Evolutionary conservation across 2,329 filamentous ascomycete genomes (phyloP), one percentile per base, ranked within the genome.

Genomic region (Lachnellula suecica): DNA sequence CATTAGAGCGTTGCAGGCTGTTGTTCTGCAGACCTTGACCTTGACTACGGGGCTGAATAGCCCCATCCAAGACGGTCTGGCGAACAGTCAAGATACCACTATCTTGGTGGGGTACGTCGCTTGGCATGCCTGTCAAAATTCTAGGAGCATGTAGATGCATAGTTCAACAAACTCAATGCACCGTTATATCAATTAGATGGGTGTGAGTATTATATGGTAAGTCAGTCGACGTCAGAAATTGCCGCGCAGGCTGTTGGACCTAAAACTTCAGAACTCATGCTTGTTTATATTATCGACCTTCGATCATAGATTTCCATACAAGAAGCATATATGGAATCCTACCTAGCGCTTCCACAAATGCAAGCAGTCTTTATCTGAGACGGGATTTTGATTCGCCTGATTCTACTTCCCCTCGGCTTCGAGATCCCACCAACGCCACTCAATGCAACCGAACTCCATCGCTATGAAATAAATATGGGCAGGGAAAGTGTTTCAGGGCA

Each of bases 401-500:
- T 17, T 44, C 24, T 38, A 29, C 17, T 22, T 15, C 6, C 42
- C 15, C 20, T 48, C 13, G 35, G 19, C 19, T n/a, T 22, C 20
- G 10, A 20, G 17, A 27, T 27, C 20, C 23, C 25, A 24, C 22
- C 13, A 20, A 44, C 31, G 24, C 37, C 40, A 27, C 19, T 23
- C 27, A 44, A 44, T 49, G 27, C 27, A 49, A 20, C 38, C 38
- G 11, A 44, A 44, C 40, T 49, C 40, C 25, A 11, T 37, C 25
- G 47, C 38, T 49, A 42, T 42, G 37, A 25, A 38, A 38, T 5
- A 31, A 15, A 38, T 11, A 47, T 23, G 13, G 11, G n/a, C 11
- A 22, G 10, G 13, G 13, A n/a, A 42, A n/a, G 20, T 23, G 40
- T 4, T 24, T 62, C 44, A 65, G 27, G 57, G 54, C 19, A 68